phyloP scores from a whole-genome alignment of 1,139 yeast genomes.

The Pneumocystis canis region DNA sequence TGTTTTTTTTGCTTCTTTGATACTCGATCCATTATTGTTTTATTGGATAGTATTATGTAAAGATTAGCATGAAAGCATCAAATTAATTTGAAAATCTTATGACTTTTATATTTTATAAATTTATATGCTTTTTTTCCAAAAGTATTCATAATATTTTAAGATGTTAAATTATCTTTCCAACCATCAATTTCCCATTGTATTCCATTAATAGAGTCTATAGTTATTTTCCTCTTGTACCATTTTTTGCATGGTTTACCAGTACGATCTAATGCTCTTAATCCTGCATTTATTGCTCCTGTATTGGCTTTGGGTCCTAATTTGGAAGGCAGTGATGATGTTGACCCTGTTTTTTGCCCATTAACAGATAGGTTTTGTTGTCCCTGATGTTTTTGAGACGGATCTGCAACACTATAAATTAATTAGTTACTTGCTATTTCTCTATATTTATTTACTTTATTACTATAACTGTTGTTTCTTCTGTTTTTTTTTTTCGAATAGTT shows the following conservation, averaged over 20 bases:
- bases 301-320: slow-evolving; percentile 17
- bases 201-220: slow-evolving; percentile 32
- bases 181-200: slow-evolving; percentile 6
- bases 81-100: neutral
- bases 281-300: slow-evolving; percentile 15
- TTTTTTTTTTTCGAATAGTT: neutral
- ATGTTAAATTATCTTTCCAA: neutral
- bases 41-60: neutral
- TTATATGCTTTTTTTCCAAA: neutral
- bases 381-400: neutral
- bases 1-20: neutral
- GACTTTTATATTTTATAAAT: neutral
- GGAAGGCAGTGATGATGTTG: slow-evolving; percentile 1
- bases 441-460: neutral
- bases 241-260: slow-evolving; percentile 33
- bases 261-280: slow-evolving; percentile 28
- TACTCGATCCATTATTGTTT: neutral
- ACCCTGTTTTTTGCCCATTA: neutral
- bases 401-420: neutral
- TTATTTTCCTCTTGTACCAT: slow-evolving; percentile 34
- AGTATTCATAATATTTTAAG: neutral
- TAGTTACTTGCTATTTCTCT: neutral
- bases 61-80: neutral
- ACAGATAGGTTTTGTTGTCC: neutral
- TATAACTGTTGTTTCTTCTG: slow-evolving; percentile 1